phyloP scores from a whole-genome alignment of 2,329 filamentous ascomycete genomes.

The Fonsecaea erecta region DNA sequence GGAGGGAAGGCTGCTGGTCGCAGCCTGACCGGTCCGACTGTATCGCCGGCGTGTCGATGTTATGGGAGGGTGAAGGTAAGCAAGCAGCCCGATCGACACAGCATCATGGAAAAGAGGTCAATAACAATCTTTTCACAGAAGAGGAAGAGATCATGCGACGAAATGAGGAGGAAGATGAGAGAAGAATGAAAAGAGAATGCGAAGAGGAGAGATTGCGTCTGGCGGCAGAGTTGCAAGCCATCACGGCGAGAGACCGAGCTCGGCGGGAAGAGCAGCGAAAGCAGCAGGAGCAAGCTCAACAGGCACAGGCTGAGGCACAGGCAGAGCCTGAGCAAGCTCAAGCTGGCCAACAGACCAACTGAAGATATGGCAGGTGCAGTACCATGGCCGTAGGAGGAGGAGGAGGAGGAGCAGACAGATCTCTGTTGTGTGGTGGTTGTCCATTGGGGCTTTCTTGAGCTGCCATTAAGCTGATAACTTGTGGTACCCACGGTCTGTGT shows the following conservation, averaged over 20 bases:
- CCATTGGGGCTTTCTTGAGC: too few species aligned
- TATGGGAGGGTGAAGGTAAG: neutral
- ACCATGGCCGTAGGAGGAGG: too few species aligned
- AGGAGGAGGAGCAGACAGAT: too few species aligned
- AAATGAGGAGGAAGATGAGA: neutral
- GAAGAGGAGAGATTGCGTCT: neutral
- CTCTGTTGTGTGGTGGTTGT: too few species aligned
- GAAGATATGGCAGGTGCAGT: neutral
- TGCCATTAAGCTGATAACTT: too few species aligned
- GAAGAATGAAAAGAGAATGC: neutral
- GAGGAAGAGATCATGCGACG: neutral
- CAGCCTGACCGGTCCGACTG: too few species aligned
- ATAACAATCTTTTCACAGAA: neutral
- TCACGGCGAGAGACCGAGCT: neutral
- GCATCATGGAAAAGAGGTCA: neutral
- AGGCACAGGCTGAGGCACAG: neutral
- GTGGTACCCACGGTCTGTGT: too few species aligned
- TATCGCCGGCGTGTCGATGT: neutral
- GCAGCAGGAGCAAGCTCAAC: neutral
- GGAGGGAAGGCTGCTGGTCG: constrained; percentile 8
- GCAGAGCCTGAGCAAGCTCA: neutral
- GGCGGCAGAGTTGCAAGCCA: neutral
- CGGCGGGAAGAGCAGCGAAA: neutral
- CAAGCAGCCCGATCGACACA: neutral
- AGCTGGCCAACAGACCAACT: neutral